Percentiles rank a stretch among this genome's conserved stretches.
phyloP scores from a whole-genome alignment of 2,329 filamentous ascomycete genomes.

The Sporothrix dimorphospora region DNA sequence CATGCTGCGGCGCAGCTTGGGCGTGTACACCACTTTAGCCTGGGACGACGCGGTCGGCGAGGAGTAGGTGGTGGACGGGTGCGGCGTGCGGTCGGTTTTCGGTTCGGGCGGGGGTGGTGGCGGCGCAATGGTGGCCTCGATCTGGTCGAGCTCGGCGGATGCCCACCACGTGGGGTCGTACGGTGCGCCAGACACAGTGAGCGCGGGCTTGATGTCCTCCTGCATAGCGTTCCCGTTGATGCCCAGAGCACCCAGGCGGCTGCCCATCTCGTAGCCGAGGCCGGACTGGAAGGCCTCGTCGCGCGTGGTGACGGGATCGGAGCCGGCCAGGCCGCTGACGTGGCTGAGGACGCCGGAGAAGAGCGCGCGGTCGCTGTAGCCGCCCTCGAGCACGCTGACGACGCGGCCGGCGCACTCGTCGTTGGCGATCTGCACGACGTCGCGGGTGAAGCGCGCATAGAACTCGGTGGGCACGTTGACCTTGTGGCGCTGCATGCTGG shows the following conservation, averaged over 20 bases:
- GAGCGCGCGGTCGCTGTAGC: constrained; percentile 91
- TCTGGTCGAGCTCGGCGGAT: constrained; percentile 63
- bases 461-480: constrained; percentile 97
- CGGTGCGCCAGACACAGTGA: constrained; percentile 31
- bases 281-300: constrained; percentile 46
- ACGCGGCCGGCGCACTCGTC: constrained; percentile 77
- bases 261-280: constrained; percentile 61
- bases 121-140: constrained; percentile 64
- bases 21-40: constrained; percentile 74
- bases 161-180: constrained; percentile 78
- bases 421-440: constrained; percentile 79
- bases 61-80: constrained; percentile 72
- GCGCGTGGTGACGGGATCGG: constrained; percentile 45
- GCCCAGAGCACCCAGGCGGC: constrained; percentile 3
- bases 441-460: constrained; percentile 86
- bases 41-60: constrained; percentile 87
- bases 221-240: not conserved
- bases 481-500: constrained; percentile 92
- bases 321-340: constrained; percentile 75
- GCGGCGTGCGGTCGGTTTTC: constrained; percentile 58
- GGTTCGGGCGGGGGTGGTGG: constrained; percentile 49
- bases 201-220: not conserved
- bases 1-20: constrained; percentile 65
- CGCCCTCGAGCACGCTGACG: constrained; percentile 92
- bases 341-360: constrained; percentile 89